Base-by-base conservation (phyloP, 2,329 filamentous ascomycete species). In the Phoma sp. region DNA sequence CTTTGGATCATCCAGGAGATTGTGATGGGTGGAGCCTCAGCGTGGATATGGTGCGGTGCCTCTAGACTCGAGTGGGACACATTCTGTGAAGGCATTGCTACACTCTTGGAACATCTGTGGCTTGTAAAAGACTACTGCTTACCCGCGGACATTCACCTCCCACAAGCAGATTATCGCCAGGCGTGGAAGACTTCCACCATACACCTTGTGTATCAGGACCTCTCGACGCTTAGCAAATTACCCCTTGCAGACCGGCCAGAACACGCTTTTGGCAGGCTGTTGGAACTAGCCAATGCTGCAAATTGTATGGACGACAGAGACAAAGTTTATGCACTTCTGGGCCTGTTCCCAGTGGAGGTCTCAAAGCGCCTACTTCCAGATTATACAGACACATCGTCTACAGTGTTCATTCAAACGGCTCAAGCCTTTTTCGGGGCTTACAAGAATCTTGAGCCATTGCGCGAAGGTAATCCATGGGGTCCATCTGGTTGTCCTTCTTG, bases 1-100 rank as follows among this genome's bases (percentile, higher is more conserved):
- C 26, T 57, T 2, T 57, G 53, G 53, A 42, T 57, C 37, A 48
- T 57, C 4, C 53, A 53, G 36, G 53, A 57, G 29, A 17, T 57
- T 15, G 38, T 45, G 5, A 45, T 57, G 47, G 53, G 53, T 4
- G 33, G 20, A 10, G 1, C 28, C 2, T 10, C 14, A 3, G 28
- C 32, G 4, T 18, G 18, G 12, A 4, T 56, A 7, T n/a, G 34
- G n/a, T 56, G 47, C n/a, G 53, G 53, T 3, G n/a, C 18, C 9
- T 21, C 15, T 3, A 36, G 12, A 6, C 6, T 56, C 11, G 36
- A 47, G 5, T 56, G 52, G 52, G 9, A 12, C 7, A 46, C 33
- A 6, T 56, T 56, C 29, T 56, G 52, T 29, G 9, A 15, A 2
- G 52, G 38, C 2, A 42, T 56, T 29, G 23, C 52, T 5, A 47